A percentile compares a stretch with the other conserved stretches of the same genome.
These are phyloP conservation scores for Solanum tacnaense DNA, from an alignment of 257 asterid species.

Conservation along the genomic window DNA sequence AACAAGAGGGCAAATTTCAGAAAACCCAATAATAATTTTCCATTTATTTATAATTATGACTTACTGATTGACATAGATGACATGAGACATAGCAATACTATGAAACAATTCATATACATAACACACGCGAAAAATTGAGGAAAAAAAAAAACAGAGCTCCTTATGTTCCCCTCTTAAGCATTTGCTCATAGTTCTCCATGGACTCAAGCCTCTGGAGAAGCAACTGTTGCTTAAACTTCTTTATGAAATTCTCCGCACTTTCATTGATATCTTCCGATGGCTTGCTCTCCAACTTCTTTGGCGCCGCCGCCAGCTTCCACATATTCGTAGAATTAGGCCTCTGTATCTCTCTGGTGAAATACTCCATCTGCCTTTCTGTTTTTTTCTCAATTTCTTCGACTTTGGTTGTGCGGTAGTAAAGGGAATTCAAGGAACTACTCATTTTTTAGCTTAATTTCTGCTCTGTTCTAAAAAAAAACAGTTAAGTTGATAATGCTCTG, in stretches of 20 bases:
- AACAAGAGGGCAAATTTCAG: background rate
- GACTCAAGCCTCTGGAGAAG: slow-evolving; percentile 71
- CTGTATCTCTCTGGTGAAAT: background rate
- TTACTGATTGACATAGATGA: background rate
- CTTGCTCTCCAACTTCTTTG: slow-evolving; percentile 24
- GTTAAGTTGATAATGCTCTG: background rate
- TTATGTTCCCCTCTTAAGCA: slow-evolving; percentile 59
- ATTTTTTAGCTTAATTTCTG: background rate
- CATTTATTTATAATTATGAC: background rate
- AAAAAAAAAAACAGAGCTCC: background rate
- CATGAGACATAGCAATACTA: background rate
- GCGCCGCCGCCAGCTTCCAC: background rate
- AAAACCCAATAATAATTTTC: background rate
- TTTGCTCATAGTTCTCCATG: slow-evolving; percentile 57
- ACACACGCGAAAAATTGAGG: background rate
- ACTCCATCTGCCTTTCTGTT: background rate
- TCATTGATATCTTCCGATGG: slow-evolving; percentile 42
- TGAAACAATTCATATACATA: background rate
- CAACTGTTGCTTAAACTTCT: slow-evolving; percentile 51
- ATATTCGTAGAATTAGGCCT: background rate
- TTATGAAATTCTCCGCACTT: slow-evolving; percentile 70
- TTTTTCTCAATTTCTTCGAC: background rate
- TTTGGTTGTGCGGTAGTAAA: background rate
- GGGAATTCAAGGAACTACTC: background rate
- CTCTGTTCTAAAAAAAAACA: background rate